These are phyloP conservation scores for Aspergillus saccharolyticus DNA, from an alignment of 495 filamentous ascomycete species.

Conservation along the genomic window DNA sequence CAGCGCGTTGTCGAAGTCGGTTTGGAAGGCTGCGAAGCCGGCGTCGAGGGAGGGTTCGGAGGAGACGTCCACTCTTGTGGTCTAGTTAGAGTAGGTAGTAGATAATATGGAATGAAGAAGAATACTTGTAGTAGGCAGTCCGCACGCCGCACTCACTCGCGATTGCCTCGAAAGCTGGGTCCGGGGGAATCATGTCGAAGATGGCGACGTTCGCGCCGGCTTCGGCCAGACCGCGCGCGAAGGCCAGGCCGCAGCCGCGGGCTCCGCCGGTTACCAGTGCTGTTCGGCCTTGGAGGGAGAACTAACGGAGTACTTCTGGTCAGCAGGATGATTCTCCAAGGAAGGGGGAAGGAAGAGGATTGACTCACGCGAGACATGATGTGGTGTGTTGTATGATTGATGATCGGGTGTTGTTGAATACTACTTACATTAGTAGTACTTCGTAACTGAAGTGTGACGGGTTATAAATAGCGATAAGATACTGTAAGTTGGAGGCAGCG, in stretches of 20 bases:
- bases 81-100: too few relatives aligned
- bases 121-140: conserved; percentile 48
- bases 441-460: too few relatives aligned
- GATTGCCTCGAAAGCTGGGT: conserved; percentile 26
- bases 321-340: too few relatives aligned
- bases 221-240: conserved; percentile 74
- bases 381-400: not conserved
- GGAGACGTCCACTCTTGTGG: conserved; percentile 55
- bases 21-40: conserved; percentile 42
- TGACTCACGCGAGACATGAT: conserved; percentile 21
- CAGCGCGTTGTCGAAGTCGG: conserved; percentile 36
- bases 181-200: conserved; percentile 44
- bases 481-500: not conserved
- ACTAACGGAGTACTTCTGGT: too few relatives aligned
- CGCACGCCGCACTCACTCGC: conserved; percentile 28
- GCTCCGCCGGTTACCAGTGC: conserved; percentile 80
- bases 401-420: too few relatives aligned
- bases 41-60: conserved; percentile 54
- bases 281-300: conserved; percentile 52
- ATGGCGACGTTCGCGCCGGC: conserved; percentile 78
- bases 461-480: conserved; percentile 1
- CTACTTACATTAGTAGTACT: too few relatives aligned
- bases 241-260: conserved; percentile 73
- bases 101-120: too few relatives aligned
- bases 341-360: too few relatives aligned